Evolutionary conservation across 257 asterid genomes (phyloP), one percentile per base, ranked within the genome.

Genomic region (Solanum sitiens): DNA sequence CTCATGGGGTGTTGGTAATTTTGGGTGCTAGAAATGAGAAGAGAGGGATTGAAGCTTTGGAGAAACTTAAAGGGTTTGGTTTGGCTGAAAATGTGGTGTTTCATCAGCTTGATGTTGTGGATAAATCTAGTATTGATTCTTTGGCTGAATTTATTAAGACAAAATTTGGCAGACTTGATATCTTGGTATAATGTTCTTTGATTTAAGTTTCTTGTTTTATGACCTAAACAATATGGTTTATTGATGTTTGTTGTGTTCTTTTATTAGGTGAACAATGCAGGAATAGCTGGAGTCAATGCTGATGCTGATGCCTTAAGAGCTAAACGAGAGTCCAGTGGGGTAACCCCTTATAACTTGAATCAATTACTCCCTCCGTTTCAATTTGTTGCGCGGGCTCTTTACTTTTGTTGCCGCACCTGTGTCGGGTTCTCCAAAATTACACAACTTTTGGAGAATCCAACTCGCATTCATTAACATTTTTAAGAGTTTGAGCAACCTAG

Each of bases 261-360:
- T 50, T 3, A 18, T 89, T 86, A 93, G 94, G 94, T 93, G 87
- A 93, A 93, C 84, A 93, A 92, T 91, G 94, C 95, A 40, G 94
- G 93, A 11, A 42, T 87, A 67, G 2, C 4, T 44, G 95, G 95
- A 83, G 80, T 89, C 75, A 89, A 80, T 3, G 92, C 87, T 11
- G 92, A 91, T 87, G 75, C 0, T 84, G 76, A 84, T 63, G 74
- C 61, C 61, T 8, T 61, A 40, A 27, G 88, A 91, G 59, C 25
- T 23, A 21, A 1, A 80, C 68, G 39, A n/a, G 65, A 67, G 79
- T 27, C 18, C 73, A 84, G n/a, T 84, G 75, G 87, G 76, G 87
- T 84, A 40, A 23, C 56, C 12, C 59, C 5, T 84, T 39, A 3
- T 42, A 12, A 15, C 11, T 5, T 2, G n/a, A 3, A 61, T 84